A percentile compares a stretch with the other conserved stretches of the same genome.
phyloP scores from a whole-genome alignment of 768 basidiomycete genomes.

The Xerocomus brunneocitrinus region DNA sequence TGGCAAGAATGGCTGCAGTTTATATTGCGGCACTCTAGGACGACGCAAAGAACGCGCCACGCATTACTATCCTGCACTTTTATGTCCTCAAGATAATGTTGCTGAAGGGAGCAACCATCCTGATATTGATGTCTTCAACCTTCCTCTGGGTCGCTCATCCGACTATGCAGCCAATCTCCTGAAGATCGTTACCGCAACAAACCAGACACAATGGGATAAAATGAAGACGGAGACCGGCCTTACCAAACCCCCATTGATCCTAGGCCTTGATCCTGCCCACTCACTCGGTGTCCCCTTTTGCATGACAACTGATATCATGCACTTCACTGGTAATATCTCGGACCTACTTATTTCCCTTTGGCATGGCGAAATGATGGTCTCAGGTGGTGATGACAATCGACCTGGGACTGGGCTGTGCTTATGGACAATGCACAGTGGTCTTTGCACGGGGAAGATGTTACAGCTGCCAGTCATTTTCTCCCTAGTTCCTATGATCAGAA shows the following conservation, averaged over 20 bases:
- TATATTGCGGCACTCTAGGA: slow-evolving; percentile 29
- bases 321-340: slow-evolving; percentile 27
- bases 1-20: slow-evolving; percentile 32
- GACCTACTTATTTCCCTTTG: slow-evolving; percentile 25
- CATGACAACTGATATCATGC: slow-evolving; percentile 42
- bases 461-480: slow-evolving; percentile 2
- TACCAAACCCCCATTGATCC: slow-evolving; percentile 34
- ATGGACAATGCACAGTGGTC: slow-evolving; percentile 10
- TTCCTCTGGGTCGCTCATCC: slow-evolving; percentile 1
- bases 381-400: slow-evolving; percentile 8
- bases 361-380: slow-evolving; percentile 16
- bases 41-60: slow-evolving; percentile 20
- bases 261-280: slow-evolving; percentile 20
- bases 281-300: slow-evolving; percentile 30
- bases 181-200: neutral
- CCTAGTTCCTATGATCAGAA: slow-evolving; percentile 18
- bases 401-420: slow-evolving; percentile 34
- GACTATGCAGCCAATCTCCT: neutral
- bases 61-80: slow-evolving; percentile 33
- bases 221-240: slow-evolving; percentile 33
- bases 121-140: slow-evolving; percentile 26
- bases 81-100: slow-evolving; percentile 26
- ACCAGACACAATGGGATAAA: slow-evolving; percentile 21
- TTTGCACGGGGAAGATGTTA: slow-evolving; percentile 11
- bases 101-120: slow-evolving; percentile 26